Evolutionary conservation across 2,329 filamentous ascomycete species (phyloP), one percentile per base, ranked within the genome.

Genomic region (Aspergillus aculeatinus): DNA sequence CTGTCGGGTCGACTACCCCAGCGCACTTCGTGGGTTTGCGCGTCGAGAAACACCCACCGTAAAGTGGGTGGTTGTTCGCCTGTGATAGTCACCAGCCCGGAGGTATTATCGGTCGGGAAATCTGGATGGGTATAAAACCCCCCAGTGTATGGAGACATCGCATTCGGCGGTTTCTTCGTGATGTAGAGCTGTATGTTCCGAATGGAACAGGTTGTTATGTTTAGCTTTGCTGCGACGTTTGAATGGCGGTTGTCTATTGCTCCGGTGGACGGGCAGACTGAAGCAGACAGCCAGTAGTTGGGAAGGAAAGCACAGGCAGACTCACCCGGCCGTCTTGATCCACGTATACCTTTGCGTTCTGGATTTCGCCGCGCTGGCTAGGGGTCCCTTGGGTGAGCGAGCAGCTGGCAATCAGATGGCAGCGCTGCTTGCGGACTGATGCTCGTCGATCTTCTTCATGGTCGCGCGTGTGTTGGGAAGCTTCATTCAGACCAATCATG

Each of bases 401-500:
- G 53, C 67, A 69, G 29, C 58, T 69, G 48, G 63, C 67, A 42
- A 69, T 55, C 25, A 70, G 57, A 47, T 70, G 63, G 39, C 58
- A 60, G 48, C 66, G 67, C 56, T 68, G 64, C 50, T 65, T 68
- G 58, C 67, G 64, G 27, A 56, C 56, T 23, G 58, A 42, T 23
- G 61, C 62, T 31, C 60, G 55, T 29, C 66, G 63, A n/a, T 58
- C 60, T 19, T 67, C 65, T 44, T 69, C 66, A 12, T 65, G 60
- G 33, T 70, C 62, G 5, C 67, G 62, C 21, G 58, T 65, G 33
- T 60, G 52, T 31, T 68, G 62, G 14, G 65, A 66, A 10, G 66
- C 66, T 57, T 70, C 63, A 54, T 70, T 70, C 9, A 70, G 49
- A 5, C 67, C 66, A 48, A 68, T 65, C 61, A 70, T 70, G 23